A percentile compares a stretch with the other conserved stretches of the same genome.
Conservation (phyloP, 805 yeast genomes). For the Spathaspora hagerdaliae region DNA sequence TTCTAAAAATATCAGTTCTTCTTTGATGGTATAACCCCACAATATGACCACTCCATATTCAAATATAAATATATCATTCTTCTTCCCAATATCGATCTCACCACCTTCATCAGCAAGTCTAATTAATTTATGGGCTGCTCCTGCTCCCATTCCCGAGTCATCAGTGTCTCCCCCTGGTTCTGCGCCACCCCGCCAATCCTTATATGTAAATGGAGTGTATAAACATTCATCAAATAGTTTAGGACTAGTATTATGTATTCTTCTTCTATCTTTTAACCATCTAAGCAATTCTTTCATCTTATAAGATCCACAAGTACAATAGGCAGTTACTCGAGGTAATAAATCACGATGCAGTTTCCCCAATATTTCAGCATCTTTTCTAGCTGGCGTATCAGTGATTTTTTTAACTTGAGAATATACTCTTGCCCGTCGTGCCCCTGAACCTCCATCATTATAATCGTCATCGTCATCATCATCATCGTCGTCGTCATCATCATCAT, state of each 20-base stretch:
- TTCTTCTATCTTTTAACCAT: slow-evolving; percentile 78
- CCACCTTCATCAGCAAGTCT: slow-evolving; percentile 93
- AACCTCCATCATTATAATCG: slow-evolving; percentile 25
- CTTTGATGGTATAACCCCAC: slow-evolving; percentile 90
- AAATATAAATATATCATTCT: slow-evolving; percentile 80
- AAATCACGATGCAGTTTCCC: slow-evolving; percentile 83
- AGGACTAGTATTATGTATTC: slow-evolving; percentile 74
- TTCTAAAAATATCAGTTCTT: slow-evolving; percentile 74
- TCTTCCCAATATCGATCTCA: slow-evolving; percentile 80
- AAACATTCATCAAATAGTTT: slow-evolving; percentile 91
- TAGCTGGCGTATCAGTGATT: slow-evolving; percentile 82
- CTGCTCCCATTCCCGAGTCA: slow-evolving; percentile 4
- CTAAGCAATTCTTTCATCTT: slow-evolving; percentile 80
- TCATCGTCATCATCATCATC: slow-evolving; percentile 32
- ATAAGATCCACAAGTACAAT: slow-evolving; percentile 92
- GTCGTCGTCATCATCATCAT: slow-evolving; percentile 19
- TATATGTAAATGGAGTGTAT: slow-evolving; percentile 83
- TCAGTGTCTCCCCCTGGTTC: slow-evolving; percentile 16
- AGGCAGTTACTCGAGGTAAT: slow-evolving; percentile 92
- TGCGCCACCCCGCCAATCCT: slow-evolving; percentile 57
- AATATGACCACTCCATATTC: slow-evolving; percentile 96
- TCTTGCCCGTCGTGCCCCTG: slow-evolving; percentile 12
- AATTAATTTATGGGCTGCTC: slow-evolving; percentile 38
- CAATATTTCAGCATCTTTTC: slow-evolving; percentile 89
- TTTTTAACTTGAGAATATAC: slow-evolving; percentile 81